Evolutionary conservation across 1,139 yeast species (phyloP), one percentile per base, ranked within the genome.

Genomic region (Debaryomyces singareniensis): DNA sequence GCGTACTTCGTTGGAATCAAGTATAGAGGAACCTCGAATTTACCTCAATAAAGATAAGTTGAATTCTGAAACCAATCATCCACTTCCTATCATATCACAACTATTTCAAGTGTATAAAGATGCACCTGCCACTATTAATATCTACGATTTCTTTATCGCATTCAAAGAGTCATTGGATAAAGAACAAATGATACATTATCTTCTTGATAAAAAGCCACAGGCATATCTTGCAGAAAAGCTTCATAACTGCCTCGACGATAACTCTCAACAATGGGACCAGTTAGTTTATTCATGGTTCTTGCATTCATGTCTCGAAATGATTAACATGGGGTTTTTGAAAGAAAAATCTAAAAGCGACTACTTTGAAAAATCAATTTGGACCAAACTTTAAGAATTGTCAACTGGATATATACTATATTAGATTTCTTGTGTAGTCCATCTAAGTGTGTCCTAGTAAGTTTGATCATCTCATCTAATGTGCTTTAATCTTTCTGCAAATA

Each of bases 101-200:
- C 51, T 86, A 32, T 87, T 76, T 54, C 70, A 75, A 28, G 65
- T 86, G 13, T 81, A 81, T 51, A 73, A 91, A 37, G 96, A 87
- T 46, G 91, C 96, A 0, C 84, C 86, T 16, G 66, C 78, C 2
- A 61, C 68, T 15, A 69, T 86, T 39, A 87, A 86, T 47, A 71
- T 85, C 29, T 82, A 70, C 53, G 96, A 87, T 45, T 83, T 82
- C 45, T 87, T 71, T 48, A 57, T 65, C 28, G 87, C 89, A 1
- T 87, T 85, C 57, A 74, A 70, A 44, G 74, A 68, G 35, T 59
- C 77, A 0, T 45, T 84, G 15, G 65, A 68, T 13, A 61, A 60
- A 31, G 45, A 49, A 1, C 51, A 55, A 12, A 47, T 77, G 2
- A 36, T 66, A 28, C 35, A 45, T 1, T 55, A 60, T n/a, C 35